A percentile compares a stretch with the other conserved stretches of the same genome.
These are phyloP conservation scores for Fusarium marasasianum DNA, from an alignment of 2,329 filamentous ascomycete species.

Conservation along the genomic window DNA sequence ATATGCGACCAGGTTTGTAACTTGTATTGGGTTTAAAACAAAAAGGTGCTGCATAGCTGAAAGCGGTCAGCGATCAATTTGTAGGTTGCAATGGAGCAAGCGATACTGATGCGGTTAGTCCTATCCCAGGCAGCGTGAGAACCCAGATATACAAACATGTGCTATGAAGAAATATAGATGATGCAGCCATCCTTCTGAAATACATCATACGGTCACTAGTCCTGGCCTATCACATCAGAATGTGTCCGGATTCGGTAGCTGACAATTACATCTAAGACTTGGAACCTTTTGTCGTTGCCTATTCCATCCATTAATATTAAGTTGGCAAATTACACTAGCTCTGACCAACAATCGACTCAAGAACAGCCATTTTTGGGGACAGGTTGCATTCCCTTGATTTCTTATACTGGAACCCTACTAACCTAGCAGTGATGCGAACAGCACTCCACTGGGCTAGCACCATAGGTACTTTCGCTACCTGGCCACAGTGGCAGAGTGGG, in stretches of 20 bases:
- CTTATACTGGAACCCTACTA: conserved; percentile 23
- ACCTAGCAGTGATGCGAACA: conserved; percentile 19
- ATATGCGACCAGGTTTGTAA: conserved; percentile 14
- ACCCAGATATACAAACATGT: neutral
- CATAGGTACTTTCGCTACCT: conserved; percentile 14
- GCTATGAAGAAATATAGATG: neutral
- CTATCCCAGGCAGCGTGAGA: neutral
- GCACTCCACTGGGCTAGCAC: neutral
- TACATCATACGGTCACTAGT: conserved; percentile 17
- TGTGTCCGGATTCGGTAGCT: conserved; percentile 28
- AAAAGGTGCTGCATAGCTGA: neutral
- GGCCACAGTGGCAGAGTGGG: conserved; percentile 22
- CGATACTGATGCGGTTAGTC: neutral
- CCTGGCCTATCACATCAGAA: conserved; percentile 1
- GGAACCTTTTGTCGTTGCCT: conserved; percentile 32
- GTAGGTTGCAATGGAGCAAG: neutral
- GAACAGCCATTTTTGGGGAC: conserved; percentile 36
- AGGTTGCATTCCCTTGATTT: conserved; percentile 42
- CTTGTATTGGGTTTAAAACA: neutral
- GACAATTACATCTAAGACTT: conserved; percentile 6
- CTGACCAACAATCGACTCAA: conserved; percentile 23
- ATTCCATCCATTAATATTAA: neutral
- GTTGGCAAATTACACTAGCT: conserved; percentile 13
- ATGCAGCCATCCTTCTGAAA: conserved; percentile 2
- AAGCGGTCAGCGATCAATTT: conserved; percentile 19